Percentiles rank a stretch among this genome's conserved stretches.
Evolutionary conservation across 2,329 filamentous ascomycete genomes (phyloP).

Genomic region (Akanthomyces lecanii): DNA sequence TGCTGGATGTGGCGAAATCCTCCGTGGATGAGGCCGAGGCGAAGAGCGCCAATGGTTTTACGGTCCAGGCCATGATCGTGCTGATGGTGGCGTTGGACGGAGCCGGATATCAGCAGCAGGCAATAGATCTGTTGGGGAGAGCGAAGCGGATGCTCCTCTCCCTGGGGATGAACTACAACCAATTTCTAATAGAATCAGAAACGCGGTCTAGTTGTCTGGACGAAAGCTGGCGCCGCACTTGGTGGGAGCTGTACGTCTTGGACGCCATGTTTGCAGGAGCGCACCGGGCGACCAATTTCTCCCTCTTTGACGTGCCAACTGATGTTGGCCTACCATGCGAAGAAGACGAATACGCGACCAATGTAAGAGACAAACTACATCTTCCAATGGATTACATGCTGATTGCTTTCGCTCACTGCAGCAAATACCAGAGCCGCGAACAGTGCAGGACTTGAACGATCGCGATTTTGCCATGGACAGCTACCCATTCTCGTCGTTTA

Average conservation of each 20-base stretch:
- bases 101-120: background rate
- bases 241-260: slow-evolving; percentile 70
- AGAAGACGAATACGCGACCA: slow-evolving; percentile 4
- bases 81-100: slow-evolving; percentile 6
- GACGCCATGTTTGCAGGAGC: slow-evolving; percentile 70
- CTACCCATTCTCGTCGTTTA: background rate
- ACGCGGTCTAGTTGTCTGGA: slow-evolving; percentile 45
- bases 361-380: background rate
- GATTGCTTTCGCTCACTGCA: background rate
- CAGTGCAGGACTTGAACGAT: background rate
- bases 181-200: background rate
- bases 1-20: background rate
- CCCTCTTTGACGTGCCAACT: background rate
- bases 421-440: slow-evolving; percentile 4
- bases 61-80: slow-evolving; percentile 8
- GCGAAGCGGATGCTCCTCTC: background rate
- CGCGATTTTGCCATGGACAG: background rate
- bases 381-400: background rate
- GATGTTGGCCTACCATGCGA: slow-evolving; percentile 10
- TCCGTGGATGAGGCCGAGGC: background rate
- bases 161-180: slow-evolving; percentile 36
- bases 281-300: background rate
- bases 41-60: background rate
- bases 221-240: slow-evolving; percentile 74
- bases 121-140: background rate